phyloP scores from a whole-genome alignment of 805 yeast species.

The Saturnispora quitensis region DNA sequence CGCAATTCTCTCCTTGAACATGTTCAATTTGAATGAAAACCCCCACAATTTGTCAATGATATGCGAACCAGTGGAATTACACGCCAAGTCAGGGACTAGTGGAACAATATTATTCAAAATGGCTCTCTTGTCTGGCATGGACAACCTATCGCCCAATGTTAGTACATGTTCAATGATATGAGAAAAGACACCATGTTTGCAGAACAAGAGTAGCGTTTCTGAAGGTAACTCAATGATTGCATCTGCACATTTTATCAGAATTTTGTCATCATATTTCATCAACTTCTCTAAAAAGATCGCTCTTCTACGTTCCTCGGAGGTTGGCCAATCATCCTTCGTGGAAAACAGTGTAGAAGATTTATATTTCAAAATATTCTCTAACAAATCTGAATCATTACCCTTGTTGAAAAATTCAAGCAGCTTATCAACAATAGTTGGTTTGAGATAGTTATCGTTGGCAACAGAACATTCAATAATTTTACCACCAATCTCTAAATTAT shows the following conservation, averaged over 20 bases:
- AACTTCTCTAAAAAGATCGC: conserved; percentile 66
- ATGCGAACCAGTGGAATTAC: conserved; percentile 88
- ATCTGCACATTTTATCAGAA: conserved; percentile 49
- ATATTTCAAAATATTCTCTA: conserved; percentile 60
- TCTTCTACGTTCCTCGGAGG: conserved; percentile 79
- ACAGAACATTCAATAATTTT: conserved; percentile 59
- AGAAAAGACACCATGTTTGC: conserved; percentile 83
- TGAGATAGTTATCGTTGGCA: conserved; percentile 46
- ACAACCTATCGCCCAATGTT: conserved; percentile 33
- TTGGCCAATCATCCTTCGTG: conserved; percentile 85
- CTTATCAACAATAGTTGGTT: conserved; percentile 47
- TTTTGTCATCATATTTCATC: conserved; percentile 55
- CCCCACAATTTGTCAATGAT: conserved; percentile 77
- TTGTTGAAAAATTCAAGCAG: conserved; percentile 35
- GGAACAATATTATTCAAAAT: conserved; percentile 53
- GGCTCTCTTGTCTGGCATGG: conserved; percentile 46
- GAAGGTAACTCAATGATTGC: conserved; percentile 50
- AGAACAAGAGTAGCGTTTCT: conserved; percentile 62
- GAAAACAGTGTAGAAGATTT: conserved; percentile 70
- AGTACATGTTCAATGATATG: conserved; percentile 74
- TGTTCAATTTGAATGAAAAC: conserved; percentile 66
- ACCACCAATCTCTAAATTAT: conserved; percentile 63
- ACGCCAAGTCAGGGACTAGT: conserved; percentile 50
- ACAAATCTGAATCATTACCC: conserved; percentile 34
- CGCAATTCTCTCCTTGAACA: conserved; percentile 83